These are phyloP conservation scores for Trichoderma atrobrunneum DNA, from an alignment of 2,329 filamentous ascomycete genomes.

Conservation along the genomic window DNA sequence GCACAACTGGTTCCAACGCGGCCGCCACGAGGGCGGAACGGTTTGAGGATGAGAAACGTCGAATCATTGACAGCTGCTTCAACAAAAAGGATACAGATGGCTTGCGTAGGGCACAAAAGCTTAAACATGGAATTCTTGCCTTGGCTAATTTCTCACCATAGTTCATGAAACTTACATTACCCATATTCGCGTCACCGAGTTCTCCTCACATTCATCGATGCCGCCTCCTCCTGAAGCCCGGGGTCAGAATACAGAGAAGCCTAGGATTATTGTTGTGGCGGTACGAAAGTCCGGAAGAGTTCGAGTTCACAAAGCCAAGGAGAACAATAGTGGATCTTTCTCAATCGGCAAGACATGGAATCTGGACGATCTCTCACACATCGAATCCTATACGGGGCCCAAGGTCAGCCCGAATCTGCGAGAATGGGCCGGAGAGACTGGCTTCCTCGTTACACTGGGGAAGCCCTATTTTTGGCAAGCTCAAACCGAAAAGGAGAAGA, in stretches of 20 bases:
- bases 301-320: slow-evolving; percentile 93
- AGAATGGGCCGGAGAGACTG: slow-evolving; percentile 78
- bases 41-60: slow-evolving; percentile 94
- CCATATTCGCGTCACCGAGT: slow-evolving; percentile 88
- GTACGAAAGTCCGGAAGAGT: slow-evolving; percentile 91
- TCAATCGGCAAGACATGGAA: slow-evolving; percentile 99
- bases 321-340: slow-evolving; percentile 90
- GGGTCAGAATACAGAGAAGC: slow-evolving; percentile 73
- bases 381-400: slow-evolving; percentile 75
- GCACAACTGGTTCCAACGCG: slow-evolving; percentile 36
- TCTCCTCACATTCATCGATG: slow-evolving; percentile 73
- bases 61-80: slow-evolving; percentile 95
- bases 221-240: slow-evolving; percentile 79
- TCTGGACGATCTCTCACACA: slow-evolving; percentile 79
- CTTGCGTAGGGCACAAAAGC: slow-evolving; percentile 60
- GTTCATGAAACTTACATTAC: slow-evolving; percentile 89
- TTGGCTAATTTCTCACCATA: slow-evolving; percentile 25
- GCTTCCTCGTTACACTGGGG: slow-evolving; percentile 82
- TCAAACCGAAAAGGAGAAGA: slow-evolving; percentile 90
- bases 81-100: slow-evolving; percentile 84
- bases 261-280: slow-evolving; percentile 86
- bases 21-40: slow-evolving; percentile 62
- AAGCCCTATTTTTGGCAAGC: slow-evolving; percentile 99
- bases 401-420: slow-evolving; percentile 56
- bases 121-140: not conserved